Percentiles rank a stretch among this genome's conserved stretches.
phyloP scores from a whole-genome alignment of 495 filamentous ascomycete species.

The Talaromyces thailandensis region DNA sequence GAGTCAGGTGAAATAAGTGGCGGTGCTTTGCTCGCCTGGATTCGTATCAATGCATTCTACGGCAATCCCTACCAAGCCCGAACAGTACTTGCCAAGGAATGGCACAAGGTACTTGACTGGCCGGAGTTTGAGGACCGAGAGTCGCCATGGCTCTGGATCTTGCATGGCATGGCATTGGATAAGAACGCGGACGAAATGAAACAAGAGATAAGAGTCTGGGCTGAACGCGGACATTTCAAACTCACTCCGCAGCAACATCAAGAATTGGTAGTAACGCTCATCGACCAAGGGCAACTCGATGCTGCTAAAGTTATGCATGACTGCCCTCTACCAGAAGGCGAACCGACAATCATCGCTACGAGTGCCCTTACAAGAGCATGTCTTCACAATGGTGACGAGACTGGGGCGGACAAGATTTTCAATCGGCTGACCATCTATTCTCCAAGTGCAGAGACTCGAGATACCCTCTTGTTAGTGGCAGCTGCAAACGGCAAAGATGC shows the following conservation, averaged over 20 bases:
- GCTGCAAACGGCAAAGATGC: conserved; percentile 60
- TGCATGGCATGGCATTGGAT: conserved; percentile 60
- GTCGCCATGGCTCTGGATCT: conserved; percentile 48
- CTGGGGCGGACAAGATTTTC: conserved; percentile 58
- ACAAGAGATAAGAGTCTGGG: conserved; percentile 3
- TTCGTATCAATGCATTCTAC: conserved; percentile 48
- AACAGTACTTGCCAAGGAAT: conserved; percentile 37
- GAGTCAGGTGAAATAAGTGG: conserved; percentile 24
- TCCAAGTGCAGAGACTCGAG: conserved; percentile 43
- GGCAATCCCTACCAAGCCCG: conserved; percentile 52
- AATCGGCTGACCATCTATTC: conserved; percentile 44
- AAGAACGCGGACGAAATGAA: conserved; percentile 40
- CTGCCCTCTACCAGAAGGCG: conserved; percentile 37
- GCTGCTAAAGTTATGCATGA: conserved; percentile 43
- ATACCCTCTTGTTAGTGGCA: conserved; percentile 68
- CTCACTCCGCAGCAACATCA: conserved; percentile 15
- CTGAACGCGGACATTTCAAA: not conserved
- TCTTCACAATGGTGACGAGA: conserved; percentile 46
- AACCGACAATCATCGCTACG: conserved; percentile 39
- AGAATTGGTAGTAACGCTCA: conserved; percentile 26
- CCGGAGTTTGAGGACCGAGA: conserved; percentile 14
- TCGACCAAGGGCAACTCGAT: conserved; percentile 25
- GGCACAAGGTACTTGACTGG: conserved; percentile 17
- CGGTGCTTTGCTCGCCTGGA: conserved; percentile 38
- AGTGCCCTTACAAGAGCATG: conserved; percentile 44